A percentile compares a stretch with the other conserved stretches of the same genome.
phyloP scores from a whole-genome alignment of 2,329 filamentous ascomycete species.

The Elsinoe necatrix region DNA sequence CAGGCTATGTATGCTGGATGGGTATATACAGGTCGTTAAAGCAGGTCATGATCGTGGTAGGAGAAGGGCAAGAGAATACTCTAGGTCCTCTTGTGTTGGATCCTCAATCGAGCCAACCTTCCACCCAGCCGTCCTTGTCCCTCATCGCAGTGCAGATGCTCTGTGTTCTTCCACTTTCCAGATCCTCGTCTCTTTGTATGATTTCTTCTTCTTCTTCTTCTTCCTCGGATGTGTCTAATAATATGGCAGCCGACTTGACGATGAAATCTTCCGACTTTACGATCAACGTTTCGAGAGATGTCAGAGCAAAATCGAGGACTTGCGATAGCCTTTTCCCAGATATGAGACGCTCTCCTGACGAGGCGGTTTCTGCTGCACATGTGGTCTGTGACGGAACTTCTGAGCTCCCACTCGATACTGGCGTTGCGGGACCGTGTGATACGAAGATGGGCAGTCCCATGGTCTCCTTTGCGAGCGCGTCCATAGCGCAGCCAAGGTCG shows the following conservation, averaged over 20 bases:
- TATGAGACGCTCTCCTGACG: not conserved
- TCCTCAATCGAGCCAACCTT: constrained; percentile 14
- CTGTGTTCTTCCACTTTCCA: constrained; percentile 1
- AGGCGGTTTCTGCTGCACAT: not conserved
- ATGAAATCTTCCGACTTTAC: constrained; percentile 10
- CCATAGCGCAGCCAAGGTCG: not conserved
- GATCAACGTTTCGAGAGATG: constrained; percentile 5
- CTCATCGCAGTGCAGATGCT: not conserved
- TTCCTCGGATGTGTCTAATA: not conserved
- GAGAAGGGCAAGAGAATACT: not conserved
- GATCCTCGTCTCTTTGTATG: not conserved
- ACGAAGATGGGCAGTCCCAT: constrained; percentile 16
- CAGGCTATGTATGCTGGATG: not conserved
- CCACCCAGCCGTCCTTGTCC: constrained; percentile 14
- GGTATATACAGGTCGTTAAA: constrained; percentile 12
- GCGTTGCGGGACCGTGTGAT: not conserved
- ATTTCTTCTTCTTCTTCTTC: constrained; percentile 4
- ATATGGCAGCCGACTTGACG: constrained; percentile 4
- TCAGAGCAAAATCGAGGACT: constrained; percentile 12
- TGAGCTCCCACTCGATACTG: not conserved
- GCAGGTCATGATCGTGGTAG: not conserved
- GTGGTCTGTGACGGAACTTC: not conserved
- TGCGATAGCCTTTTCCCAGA: constrained; percentile 10
- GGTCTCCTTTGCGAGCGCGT: constrained; percentile 15
- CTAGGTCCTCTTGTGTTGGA: not conserved